Conservation (phyloP, 2,329 filamentous ascomycete species). For the Neoarthrinium moseri region DNA sequence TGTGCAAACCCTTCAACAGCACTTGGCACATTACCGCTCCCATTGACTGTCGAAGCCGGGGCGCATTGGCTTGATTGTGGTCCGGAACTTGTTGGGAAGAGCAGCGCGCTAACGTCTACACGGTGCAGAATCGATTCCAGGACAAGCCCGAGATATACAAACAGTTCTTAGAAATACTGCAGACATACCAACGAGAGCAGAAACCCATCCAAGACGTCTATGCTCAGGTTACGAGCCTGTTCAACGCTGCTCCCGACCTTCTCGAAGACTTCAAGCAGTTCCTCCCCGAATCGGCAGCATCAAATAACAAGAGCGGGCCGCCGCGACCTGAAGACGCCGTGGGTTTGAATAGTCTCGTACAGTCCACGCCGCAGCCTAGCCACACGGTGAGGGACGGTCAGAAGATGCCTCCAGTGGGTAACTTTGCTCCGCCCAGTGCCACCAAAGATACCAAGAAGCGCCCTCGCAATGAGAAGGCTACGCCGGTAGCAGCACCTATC, state of each 20-base stretch:
- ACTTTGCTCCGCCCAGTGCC: constrained; percentile 83
- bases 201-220: constrained; percentile 99
- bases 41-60: too few species aligned
- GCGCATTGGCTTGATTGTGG: too few species aligned
- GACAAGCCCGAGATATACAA: constrained; percentile 98
- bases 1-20: too few species aligned
- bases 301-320: constrained; percentile 56
- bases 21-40: too few species aligned
- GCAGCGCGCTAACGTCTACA: constrained; percentile 7
- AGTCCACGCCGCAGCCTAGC: constrained; percentile 54
- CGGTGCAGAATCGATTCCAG: constrained; percentile 88
- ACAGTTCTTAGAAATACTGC: constrained; percentile 95
- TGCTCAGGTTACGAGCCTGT: constrained; percentile 90
- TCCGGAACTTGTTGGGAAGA: too few species aligned
- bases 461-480: constrained; percentile 59
- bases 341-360: constrained; percentile 44
- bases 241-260: constrained; percentile 89
- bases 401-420: constrained; percentile 90
- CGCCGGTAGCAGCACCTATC: constrained; percentile 45
- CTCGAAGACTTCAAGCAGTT: constrained; percentile 99
- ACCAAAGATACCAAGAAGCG: constrained; percentile 92
- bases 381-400: constrained; percentile 55
- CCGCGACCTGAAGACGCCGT: constrained; percentile 67
- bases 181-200: constrained; percentile 96
- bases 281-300: constrained; percentile 77